Evolutionary conservation across 2,329 filamentous ascomycete species (phyloP), one percentile per base, ranked within the genome.

Genomic region (Dactylellina cionopaga): DNA sequence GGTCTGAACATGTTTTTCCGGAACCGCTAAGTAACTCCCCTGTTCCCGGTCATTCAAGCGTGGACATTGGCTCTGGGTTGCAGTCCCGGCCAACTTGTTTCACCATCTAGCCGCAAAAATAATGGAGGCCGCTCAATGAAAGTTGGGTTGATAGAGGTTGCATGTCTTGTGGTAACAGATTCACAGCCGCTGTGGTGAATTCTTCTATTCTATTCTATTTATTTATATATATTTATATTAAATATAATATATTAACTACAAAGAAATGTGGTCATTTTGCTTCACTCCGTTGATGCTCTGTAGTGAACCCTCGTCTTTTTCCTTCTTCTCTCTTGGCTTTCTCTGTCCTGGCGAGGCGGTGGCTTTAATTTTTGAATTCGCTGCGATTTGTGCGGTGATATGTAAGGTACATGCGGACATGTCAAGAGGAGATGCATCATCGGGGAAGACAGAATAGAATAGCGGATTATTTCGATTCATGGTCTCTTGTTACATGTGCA

Each of bases 41-140:
- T 58, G 19, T 55, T 46, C 56, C 58, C 35, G 19, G 55, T 63
- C 19, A 37, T 55, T 43, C 51, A 49, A 52, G 56, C 59, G 58
- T 58, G 49, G 66, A 63, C 56, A 71, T 71, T 71, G 66, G 43
- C 24, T 58, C 47, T 59, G 58, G 51, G 51, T 58, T 43, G 27
- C 58, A 51, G 58, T 64, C 66, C 66, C 58, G 66, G 66, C 52
- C 66, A 71, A 55, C 27, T 41, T 71, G 66, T 71, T 71, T 71
- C 66, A 71, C 66, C 66, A 64, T 64, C 66, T 71, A 71, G 66
- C 66, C 66, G 66, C 66, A 71, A 35, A 64, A 41, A 39, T n/a
- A n/a, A n/a, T n/a, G n/a, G n/a, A n/a, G n/a, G n/a, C n/a, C n/a
- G n/a, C n/a, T n/a, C n/a, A n/a, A n/a, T n/a, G n/a, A n/a, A n/a